Percentiles rank a stretch among this genome's conserved stretches.
Evolutionary conservation across 108 stramenopile species (phyloP).

Genomic region (Skeletonema marinoi): DNA sequence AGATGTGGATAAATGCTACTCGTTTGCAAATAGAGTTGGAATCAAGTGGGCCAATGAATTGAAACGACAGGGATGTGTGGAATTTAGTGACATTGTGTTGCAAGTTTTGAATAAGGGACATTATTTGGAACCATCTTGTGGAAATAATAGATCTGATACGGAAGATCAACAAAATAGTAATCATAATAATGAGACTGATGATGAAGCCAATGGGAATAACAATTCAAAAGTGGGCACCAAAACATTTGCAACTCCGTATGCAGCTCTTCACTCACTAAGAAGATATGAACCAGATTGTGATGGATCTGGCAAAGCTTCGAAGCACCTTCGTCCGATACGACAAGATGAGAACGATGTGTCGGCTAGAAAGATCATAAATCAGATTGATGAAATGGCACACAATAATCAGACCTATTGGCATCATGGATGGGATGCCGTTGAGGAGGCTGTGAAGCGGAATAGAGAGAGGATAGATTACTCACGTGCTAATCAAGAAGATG

Average conservation of each 20-base stretch:
- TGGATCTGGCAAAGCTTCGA: constrained; percentile 22
- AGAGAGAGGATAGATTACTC: constrained; percentile 17
- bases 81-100: constrained; percentile 9
- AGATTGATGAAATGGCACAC: constrained; percentile 25
- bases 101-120: constrained; percentile 6
- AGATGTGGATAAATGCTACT: constrained; percentile 20
- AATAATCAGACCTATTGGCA: constrained; percentile 11
- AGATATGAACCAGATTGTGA: constrained; percentile 38
- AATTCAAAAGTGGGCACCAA: no score
- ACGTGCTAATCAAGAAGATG: not conserved
- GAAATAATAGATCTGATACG: not conserved
- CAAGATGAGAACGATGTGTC: constrained; percentile 11
- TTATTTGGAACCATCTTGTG: constrained; percentile 16
- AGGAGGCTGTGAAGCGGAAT: constrained; percentile 32
- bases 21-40: constrained; percentile 25
- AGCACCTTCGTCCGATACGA: not conserved
- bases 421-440: constrained; percentile 45
- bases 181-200: not conserved
- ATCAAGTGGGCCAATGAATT: constrained; percentile 18
- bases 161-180: not conserved
- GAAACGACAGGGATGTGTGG: constrained; percentile 15
- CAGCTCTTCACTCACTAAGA: constrained; percentile 20
- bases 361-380: constrained; percentile 28
- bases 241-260: constrained; percentile 8
- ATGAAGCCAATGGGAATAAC: not conserved